phyloP scores from a whole-genome alignment of 805 yeast species.

The Ogataea philodendri region DNA sequence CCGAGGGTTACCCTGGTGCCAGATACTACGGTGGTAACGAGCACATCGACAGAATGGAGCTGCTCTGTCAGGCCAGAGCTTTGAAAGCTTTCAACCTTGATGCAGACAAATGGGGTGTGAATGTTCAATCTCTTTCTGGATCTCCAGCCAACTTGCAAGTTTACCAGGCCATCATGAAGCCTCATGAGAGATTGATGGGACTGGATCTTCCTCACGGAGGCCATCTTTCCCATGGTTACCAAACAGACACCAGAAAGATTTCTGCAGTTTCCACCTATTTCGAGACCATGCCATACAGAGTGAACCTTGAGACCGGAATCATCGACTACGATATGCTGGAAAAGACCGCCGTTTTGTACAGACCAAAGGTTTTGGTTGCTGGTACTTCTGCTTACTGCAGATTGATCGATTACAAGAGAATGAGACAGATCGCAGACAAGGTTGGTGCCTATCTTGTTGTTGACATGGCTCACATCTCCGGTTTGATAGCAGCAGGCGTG shows the following conservation, averaged over 20 bases:
- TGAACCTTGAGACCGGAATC: slow-evolving; percentile 85
- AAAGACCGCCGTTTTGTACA: slow-evolving; percentile 82
- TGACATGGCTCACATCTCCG: slow-evolving; percentile 99
- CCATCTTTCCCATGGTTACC: slow-evolving; percentile 97
- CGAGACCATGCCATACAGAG: slow-evolving; percentile 98
- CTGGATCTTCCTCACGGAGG: slow-evolving; percentile 98
- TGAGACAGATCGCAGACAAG: slow-evolving; percentile 94
- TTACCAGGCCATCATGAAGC: slow-evolving; percentile 91
- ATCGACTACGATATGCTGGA: slow-evolving; percentile 96
- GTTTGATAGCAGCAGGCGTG: slow-evolving; percentile 92
- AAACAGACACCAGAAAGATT: slow-evolving; percentile 88
- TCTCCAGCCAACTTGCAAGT: slow-evolving; percentile 98
- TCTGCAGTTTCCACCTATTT: slow-evolving; percentile 95
- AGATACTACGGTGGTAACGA: slow-evolving; percentile 99
- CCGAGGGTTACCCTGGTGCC: slow-evolving; percentile 99
- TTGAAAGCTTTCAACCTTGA: slow-evolving; percentile 80
- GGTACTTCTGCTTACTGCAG: slow-evolving; percentile 99
- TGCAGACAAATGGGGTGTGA: slow-evolving; percentile 93
- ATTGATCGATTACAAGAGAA: slow-evolving; percentile 92
- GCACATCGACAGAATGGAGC: slow-evolving; percentile 91
- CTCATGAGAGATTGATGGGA: slow-evolving; percentile 97
- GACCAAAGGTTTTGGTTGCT: slow-evolving; percentile 96
- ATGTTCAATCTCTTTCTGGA: slow-evolving; percentile 94
- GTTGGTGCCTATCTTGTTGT: slow-evolving; percentile 95
- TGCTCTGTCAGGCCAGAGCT: slow-evolving; percentile 92